Evolutionary conservation across 164 flowering plant genomes (phyloP), one percentile per base, ranked within the genome.

Genomic region (Pachysandra terminalis): DNA sequence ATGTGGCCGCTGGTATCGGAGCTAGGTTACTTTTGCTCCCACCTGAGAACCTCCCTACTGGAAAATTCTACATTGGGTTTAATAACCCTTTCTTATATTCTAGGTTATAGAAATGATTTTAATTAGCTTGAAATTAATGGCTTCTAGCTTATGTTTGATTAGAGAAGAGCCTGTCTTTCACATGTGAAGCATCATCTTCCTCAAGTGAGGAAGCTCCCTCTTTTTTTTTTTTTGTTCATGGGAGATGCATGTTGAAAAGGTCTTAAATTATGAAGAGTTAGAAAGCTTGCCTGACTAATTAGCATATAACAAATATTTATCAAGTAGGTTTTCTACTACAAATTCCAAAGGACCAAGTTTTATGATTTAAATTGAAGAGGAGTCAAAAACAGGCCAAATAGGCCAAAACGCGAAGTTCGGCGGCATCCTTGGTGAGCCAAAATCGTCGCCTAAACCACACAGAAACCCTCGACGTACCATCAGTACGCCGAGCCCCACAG

Each of bases 31-130:
- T 73, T 22, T 70, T 94, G 73, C 81, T 87, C 37, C 87, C 93
- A 9, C 84, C 88, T 12, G 56, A 79, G 25, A 24, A 76, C 5
- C 72, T 90, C 2, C 78, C 89, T 13, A 86, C 91, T 0, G 97
- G 93, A 2, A 84, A 74, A 35, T 93, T 93, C 68, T 88, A 71
- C 58, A 8, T 68, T 21, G 83, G 78, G 0, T 45, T 32, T 41
- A 71, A 61, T 41, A 71, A 61, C 25, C 71, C 75, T 27, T 40
- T 55, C 12, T 19, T 69, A 21, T 57, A 64, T 54, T 84, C 90
- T 16, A 84, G 74, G 66, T 61, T 83, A 32, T 85, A 72, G 71
- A 45, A 65, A 27, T 3, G 15, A 53, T 53, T 21, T 45, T 6
- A 19, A 15, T 0, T 22, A 28, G 24, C 5, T 26, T 58, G 37